phyloP scores from a whole-genome alignment of 148 eudicot species.

The Bassia scoparia region DNA sequence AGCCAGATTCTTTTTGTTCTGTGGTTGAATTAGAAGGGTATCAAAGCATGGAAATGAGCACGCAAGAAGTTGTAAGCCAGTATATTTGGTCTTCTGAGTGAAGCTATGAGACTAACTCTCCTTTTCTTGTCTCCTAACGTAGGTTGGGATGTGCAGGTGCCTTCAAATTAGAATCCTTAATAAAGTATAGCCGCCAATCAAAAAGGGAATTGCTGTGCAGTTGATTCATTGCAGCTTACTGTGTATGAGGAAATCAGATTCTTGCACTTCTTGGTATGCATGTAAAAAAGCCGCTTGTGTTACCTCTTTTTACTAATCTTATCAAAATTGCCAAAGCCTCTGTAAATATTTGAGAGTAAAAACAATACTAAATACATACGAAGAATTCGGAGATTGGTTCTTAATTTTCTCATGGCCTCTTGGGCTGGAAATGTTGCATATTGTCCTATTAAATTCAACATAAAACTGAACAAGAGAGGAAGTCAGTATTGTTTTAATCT shows the following conservation, averaged over 20 bases:
- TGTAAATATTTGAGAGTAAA: background rate
- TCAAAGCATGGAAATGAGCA: constrained; percentile 96
- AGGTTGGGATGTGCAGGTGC: constrained; percentile 58
- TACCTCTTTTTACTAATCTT: background rate
- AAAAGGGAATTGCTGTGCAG: constrained; percentile 82
- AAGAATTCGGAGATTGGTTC: background rate
- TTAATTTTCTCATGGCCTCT: background rate
- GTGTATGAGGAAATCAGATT: constrained; percentile 90
- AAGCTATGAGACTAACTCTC: background rate
- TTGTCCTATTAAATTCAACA: no score
- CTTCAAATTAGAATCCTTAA: constrained; percentile 80
- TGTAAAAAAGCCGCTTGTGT: constrained; percentile 3
- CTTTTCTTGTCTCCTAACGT: constrained; percentile 5
- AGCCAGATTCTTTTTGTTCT: constrained; percentile 31
- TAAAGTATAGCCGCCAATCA: constrained; percentile 63
- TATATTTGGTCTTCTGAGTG: constrained; percentile 18
- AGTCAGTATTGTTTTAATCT: no score
- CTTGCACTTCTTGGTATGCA: constrained; percentile 84
- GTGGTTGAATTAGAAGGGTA: constrained; percentile 55
- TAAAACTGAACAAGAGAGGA: no score
- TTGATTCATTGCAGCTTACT: constrained; percentile 71
- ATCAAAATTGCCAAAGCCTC: no score
- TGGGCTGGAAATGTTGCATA: background rate
- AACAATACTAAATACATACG: background rate
- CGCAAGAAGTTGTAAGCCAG: constrained; percentile 87